Percentiles rank a stretch among this genome's conserved stretches.
Evolutionary conservation across 495 filamentous ascomycete species (phyloP).

Genomic region (Talaromyces proteolyticus): DNA sequence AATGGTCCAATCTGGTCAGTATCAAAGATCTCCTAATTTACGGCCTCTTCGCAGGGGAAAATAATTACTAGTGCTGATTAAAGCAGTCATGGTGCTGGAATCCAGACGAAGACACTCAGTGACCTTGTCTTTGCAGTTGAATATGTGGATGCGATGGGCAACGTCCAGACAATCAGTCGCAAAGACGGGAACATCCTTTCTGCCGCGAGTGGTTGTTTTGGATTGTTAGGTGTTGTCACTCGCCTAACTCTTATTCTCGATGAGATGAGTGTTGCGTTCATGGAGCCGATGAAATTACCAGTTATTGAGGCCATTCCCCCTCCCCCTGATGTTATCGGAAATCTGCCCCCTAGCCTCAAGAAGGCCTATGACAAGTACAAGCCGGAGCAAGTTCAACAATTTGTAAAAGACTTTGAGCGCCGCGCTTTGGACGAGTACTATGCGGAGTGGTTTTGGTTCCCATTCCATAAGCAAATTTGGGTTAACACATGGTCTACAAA

Average conservation of each 20-base stretch:
- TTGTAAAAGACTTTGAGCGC: constrained; percentile 26
- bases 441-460: constrained; percentile 51
- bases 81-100: constrained; percentile 47
- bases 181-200: constrained; percentile 31
- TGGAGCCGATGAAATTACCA: constrained; percentile 36
- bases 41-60: too few species aligned
- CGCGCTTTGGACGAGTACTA: constrained; percentile 40
- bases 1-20: constrained; percentile 48
- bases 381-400: constrained; percentile 33
- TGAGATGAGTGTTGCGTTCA: constrained; percentile 43
- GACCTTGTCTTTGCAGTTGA: constrained; percentile 43
- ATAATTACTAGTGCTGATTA: too few species aligned
- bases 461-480: constrained; percentile 38
- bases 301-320: constrained; percentile 43
- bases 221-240: constrained; percentile 46
- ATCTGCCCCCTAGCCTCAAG: too few species aligned
- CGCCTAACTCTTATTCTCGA: constrained; percentile 48
- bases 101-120: constrained; percentile 34
- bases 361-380: too few species aligned
- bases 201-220: constrained; percentile 46
- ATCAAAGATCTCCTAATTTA: too few species aligned
- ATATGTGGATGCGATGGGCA: constrained; percentile 46
- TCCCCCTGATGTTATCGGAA: too few species aligned
- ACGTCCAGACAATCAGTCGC: constrained; percentile 33
- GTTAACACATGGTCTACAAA: constrained; percentile 45